Evolutionary conservation across 169 alveolate species (phyloP).

Genomic region (Perkinsus olseni): DNA sequence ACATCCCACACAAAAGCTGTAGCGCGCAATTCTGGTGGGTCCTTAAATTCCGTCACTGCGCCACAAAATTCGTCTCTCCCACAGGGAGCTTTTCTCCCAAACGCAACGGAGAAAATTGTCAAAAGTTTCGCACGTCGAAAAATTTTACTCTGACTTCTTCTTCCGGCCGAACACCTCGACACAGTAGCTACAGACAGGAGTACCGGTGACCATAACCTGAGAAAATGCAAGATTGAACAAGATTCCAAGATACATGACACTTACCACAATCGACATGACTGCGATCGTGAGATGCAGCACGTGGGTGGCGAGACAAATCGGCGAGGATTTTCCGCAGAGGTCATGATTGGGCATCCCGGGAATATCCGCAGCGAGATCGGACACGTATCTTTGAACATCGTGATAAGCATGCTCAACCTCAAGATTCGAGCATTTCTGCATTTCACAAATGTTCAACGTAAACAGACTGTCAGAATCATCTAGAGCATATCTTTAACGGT

Average conservation of each 20-base stretch:
- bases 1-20: too few relatives aligned
- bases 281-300: not conserved
- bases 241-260: not conserved
- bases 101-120: not conserved
- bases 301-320: not conserved
- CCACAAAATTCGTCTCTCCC: not conserved
- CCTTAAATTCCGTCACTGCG: not conserved
- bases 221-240: not conserved
- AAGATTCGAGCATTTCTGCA: too few relatives aligned
- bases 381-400: not conserved
- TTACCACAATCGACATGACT: not conserved
- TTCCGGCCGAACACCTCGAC: not conserved
- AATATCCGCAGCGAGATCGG: not conserved
- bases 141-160: not conserved
- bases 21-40: too few relatives aligned
- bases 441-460: too few relatives aligned
- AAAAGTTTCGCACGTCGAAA: not conserved
- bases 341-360: not conserved
- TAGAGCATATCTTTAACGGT: not conserved
- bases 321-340: not conserved
- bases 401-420: too few relatives aligned
- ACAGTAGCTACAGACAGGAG: not conserved
- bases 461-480: too few relatives aligned
- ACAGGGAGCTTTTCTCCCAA: too few relatives aligned
- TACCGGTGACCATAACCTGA: not conserved